Evolutionary conservation across 257 asterid genomes (phyloP), one percentile per base, ranked within the genome.

Genomic region (Ocimum tenuiflorum): DNA sequence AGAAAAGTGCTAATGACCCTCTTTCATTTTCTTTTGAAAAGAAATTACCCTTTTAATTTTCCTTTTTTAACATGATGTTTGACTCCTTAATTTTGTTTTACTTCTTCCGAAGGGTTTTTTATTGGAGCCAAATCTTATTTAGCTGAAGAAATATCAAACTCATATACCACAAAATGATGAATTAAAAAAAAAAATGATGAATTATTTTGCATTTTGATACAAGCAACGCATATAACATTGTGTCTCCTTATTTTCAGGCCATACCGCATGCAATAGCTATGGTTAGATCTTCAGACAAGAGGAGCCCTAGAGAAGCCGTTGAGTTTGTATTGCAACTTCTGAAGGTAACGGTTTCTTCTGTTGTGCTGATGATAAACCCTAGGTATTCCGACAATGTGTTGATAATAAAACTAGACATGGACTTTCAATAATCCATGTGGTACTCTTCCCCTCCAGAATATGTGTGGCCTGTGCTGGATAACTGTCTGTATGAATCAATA

Each of bases 251-350:
- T 22, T 65, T 42, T 51, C 89, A 94, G 99, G 96, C 91, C 55
- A 90, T 94, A 75, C 99, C 99, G 59, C 91, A 81, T 77, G 96
- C 97, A 72, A 75, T 94, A 72, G 94, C 99, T 64, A 83, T 77
- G 86, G 92, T 94, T 69, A 87, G 95, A 68, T 76, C 95, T 61
- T 78, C 92, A 36, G 96, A 94, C 70, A 81, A 82, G 77, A 94
- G 82, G 82, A 94, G 99, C 78, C 97, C 97, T 24, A 88, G 94
- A 77, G 99, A 94, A 82, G 97, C 97, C 75, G 96, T 94, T 75
- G 97, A 94, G 81, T 94, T 94, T 70, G 76, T 94, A 79, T 85
- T 88, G 80, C 96, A 90, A 79, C 97, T 94, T 73, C 64, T 94
- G 81, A 94, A 90, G 99, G 99, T 94, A 83, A 53, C 7, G 15